Conservation (phyloP, 2,329 filamentous ascomycete genomes). For the Neobulgaria alba region DNA sequence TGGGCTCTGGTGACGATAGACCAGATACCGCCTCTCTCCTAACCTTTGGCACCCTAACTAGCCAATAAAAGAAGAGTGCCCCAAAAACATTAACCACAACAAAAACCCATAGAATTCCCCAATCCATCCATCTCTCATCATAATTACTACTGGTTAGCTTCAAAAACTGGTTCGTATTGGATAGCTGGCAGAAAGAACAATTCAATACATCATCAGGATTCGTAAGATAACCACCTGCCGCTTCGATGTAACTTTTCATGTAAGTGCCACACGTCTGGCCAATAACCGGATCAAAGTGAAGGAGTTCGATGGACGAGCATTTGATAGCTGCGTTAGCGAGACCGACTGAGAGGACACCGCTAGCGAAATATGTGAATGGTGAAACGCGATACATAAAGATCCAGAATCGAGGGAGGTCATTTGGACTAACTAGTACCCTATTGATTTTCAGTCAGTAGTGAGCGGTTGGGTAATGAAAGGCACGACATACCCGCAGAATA, state of each 20-base stretch:
- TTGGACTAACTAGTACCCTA: conserved; percentile 57
- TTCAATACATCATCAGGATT: conserved; percentile 29
- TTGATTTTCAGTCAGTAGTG: neutral
- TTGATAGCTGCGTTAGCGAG: conserved; percentile 56
- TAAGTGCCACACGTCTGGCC: conserved; percentile 49
- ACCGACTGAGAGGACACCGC: conserved; percentile 60
- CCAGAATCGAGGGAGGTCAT: conserved; percentile 64
- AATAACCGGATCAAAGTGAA: conserved; percentile 4
- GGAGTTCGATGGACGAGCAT: conserved; percentile 42
- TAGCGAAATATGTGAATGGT: conserved; percentile 74
- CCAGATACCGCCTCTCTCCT: neutral
- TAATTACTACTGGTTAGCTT: conserved; percentile 42
- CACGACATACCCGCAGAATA: conserved; percentile 50
- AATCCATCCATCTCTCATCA: conserved; percentile 24
- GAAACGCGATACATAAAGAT: conserved; percentile 76
- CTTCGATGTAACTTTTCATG: conserved; percentile 39
- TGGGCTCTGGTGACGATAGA: too few species aligned
- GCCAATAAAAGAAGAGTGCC: conserved; percentile 44
- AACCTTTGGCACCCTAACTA: conserved; percentile 25
- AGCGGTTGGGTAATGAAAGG: neutral
- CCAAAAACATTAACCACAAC: conserved; percentile 44
- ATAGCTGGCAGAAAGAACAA: conserved; percentile 42
- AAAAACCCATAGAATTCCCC: conserved; percentile 51
- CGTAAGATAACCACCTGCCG: conserved; percentile 44
- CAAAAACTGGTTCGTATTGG: conserved; percentile 43